phyloP scores from a whole-genome alignment of 2,329 filamentous ascomycete species.

The Helminthosporium solani region DNA sequence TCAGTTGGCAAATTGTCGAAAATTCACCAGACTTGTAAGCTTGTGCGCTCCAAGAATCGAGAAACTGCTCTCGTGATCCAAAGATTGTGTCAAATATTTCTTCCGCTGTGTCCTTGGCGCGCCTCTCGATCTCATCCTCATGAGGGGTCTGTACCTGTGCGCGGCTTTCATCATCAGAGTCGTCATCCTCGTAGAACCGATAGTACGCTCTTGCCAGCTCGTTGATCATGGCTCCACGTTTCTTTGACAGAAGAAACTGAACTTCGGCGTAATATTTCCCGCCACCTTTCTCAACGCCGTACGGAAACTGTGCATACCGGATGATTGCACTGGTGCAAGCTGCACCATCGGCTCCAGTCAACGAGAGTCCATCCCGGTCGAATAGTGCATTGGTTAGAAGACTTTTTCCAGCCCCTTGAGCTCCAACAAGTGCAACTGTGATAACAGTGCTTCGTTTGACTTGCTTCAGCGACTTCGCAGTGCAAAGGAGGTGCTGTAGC shows the following conservation, averaged over 20 bases:
- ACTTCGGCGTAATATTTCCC: slow-evolving; percentile 14
- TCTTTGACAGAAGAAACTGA: slow-evolving; percentile 13
- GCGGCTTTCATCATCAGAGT: slow-evolving; percentile 16
- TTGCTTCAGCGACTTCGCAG: slow-evolving; percentile 8
- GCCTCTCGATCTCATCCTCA: slow-evolving; percentile 19
- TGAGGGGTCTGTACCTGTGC: neutral
- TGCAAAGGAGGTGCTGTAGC: slow-evolving; percentile 12
- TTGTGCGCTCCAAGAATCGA: slow-evolving; percentile 9
- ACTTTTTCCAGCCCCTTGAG: slow-evolving; percentile 25
- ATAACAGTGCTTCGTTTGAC: slow-evolving; percentile 7
- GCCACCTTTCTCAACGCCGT: neutral
- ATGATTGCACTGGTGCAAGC: slow-evolving; percentile 22
- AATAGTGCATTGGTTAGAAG: slow-evolving; percentile 21
- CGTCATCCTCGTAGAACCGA: slow-evolving; percentile 15
- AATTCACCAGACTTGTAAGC: slow-evolving; percentile 15
- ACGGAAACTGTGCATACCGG: slow-evolving; percentile 10
- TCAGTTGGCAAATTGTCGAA: slow-evolving; percentile 11
- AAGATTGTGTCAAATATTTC: slow-evolving; percentile 23
- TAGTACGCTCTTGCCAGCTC: slow-evolving; percentile 15
- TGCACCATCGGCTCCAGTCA: slow-evolving; percentile 20
- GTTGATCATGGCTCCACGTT: slow-evolving; percentile 14
- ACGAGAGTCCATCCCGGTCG: slow-evolving; percentile 17
- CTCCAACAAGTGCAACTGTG: slow-evolving; percentile 21
- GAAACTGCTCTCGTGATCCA: slow-evolving; percentile 15
- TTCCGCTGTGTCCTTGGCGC: slow-evolving; percentile 20